Percentiles rank a stretch among this genome's conserved stretches.
Conservation (phyloP, 2,329 filamentous ascomycete genomes). For the Aspergillus versicolor region DNA sequence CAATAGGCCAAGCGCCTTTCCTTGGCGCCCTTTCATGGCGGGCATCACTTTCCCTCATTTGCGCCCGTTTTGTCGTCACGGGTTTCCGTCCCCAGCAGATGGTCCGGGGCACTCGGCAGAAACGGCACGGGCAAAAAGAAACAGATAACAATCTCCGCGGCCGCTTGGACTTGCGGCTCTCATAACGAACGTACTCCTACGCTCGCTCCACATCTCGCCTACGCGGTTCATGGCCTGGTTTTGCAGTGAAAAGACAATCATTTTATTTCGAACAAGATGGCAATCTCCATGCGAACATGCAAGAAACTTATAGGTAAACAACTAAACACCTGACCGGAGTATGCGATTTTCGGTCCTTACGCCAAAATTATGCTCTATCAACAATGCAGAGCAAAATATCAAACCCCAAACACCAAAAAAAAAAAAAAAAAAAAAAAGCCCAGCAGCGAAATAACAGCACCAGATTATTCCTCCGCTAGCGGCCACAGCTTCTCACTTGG, state of each 20-base stretch:
- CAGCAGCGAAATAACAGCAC: neutral
- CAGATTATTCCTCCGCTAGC: slow-evolving; percentile 30
- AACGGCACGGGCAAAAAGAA: too few relatives aligned
- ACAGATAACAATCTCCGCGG: too few relatives aligned
- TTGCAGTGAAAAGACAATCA: neutral
- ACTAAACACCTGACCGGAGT: neutral
- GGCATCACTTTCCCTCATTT: neutral
- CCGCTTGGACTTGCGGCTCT: too few relatives aligned
- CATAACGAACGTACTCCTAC: too few relatives aligned
- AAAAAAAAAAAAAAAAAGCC: neutral
- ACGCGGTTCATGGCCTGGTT: too few relatives aligned
- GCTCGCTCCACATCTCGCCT: too few relatives aligned
- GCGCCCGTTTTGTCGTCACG: too few relatives aligned
- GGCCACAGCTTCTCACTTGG: slow-evolving; percentile 38
- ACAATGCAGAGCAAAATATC: neutral
- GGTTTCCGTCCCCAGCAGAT: too few relatives aligned
- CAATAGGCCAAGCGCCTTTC: too few relatives aligned
- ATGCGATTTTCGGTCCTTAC: slow-evolving; percentile 3
- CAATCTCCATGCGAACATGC: neutral
- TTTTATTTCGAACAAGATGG: neutral
- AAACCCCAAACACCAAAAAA: neutral
- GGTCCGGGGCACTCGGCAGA: too few relatives aligned
- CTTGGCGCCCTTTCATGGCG: too few relatives aligned
- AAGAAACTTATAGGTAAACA: neutral
- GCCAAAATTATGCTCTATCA: neutral